Base-by-base conservation (phyloP, 805 yeast species). In the Metschnikowia lochheadii region DNA sequence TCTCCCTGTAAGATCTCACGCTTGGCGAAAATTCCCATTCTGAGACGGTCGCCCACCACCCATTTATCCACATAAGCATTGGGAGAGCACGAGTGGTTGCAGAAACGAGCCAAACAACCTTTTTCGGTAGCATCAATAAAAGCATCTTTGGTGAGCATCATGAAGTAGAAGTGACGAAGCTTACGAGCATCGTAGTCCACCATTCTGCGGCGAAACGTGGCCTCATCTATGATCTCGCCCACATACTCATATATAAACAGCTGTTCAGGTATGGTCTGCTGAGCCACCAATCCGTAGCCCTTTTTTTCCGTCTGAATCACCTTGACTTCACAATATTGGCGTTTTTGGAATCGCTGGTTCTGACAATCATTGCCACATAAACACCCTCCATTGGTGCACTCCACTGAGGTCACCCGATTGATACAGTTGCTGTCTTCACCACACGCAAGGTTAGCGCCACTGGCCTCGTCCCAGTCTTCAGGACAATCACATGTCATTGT, bases 61-160 rank as follows among this genome's bases (percentile, higher is more conserved):
- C 99, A 92, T 72, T 92, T 92, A 67, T 92, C 97, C 40, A 92
- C 96, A 60, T 81, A 89, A 20, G 96, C 92, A 66, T 94, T 94
- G 11, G 99, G 99, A 61, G 81, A 84, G 67, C 99, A 92, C 18
- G 96, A 89, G 69, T 92, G 99, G 68, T 92, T 92, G 64, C 94
- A 87, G 70, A 91, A 94, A 50, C 99, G 77, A 1, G 96, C 97
- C 49, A 92, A 68, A 17, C 89, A 82, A 6, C 98, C 99, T 69
- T 81, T 86, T 44, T 78, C 78, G 1, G 98, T 92, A 44, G 99
- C 99, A 68, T 92, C 99, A 51, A 92, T 89, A 63, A 90, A 94
- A 63, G 92, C 92, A 52, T 89, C 90, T 65, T 84, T 87, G 60
- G 89, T 94, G 52, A 91, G 77, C 96, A 89, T 89, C 97, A 91